Evolutionary conservation across 2,329 filamentous ascomycete species (phyloP), one percentile per base, ranked within the genome.

Genomic region (Penicillium sumatraense): DNA sequence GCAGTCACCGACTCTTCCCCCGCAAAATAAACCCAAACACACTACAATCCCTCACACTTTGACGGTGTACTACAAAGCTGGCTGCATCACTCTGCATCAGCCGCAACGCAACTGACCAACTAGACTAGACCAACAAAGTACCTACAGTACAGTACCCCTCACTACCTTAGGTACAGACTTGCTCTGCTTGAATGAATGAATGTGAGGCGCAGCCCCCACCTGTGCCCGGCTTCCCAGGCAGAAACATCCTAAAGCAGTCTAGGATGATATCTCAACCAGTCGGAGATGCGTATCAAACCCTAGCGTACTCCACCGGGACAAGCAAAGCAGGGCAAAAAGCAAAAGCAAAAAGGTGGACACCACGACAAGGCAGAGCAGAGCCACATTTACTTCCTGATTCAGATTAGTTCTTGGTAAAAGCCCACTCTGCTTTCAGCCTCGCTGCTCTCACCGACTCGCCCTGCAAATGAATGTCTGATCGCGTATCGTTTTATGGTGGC

Each of bases 361-460:
- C n/a, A n/a, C n/a, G 20, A 20, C 38, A 24, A 29, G 41, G 41
- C 41, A 45, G 21, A 44, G 40, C 21, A 21, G 9, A 18, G 38
- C 20, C 38, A 42, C 38, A 42, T n/a, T n/a, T n/a, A n/a, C n/a
- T n/a, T n/a, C n/a, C n/a, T n/a, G n/a, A n/a, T n/a, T n/a, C n/a
- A n/a, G n/a, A n/a, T n/a, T n/a, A n/a, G n/a, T n/a, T n/a, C n/a
- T n/a, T n/a, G 13, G 18, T 38, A 9, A 2, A 8, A 16, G n/a
- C 31, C 47, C 21, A 20, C 29, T 18, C 14, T 21, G 26, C 35
- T n/a, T 40, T 53, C 55, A 58, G 53, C 54, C 57, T 60, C 53
- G 36, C 50, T 26, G 16, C 4, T 40, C 54, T 57, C 60, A 62
- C 60, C 60, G 60, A 62, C 58, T 56, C 27, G n/a, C 33, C 3